Conservation (phyloP, 2,329 filamentous ascomycete species). For the Xylariales sp. region DNA sequence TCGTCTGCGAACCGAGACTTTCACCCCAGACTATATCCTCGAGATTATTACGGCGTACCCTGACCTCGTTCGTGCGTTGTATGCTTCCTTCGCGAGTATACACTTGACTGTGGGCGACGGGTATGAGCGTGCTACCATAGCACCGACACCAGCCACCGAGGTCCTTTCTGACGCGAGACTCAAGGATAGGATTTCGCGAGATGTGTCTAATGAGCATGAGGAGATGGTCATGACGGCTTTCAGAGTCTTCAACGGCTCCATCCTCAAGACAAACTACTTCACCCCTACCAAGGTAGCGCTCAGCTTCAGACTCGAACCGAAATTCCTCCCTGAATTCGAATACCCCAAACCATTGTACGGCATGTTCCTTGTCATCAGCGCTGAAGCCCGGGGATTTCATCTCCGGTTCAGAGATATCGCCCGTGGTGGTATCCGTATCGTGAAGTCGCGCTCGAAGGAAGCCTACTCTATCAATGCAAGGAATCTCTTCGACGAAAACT, state of each 20-base stretch:
- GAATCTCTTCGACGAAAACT: slow-evolving; percentile 97
- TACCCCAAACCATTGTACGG: slow-evolving; percentile 92
- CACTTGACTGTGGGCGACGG: slow-evolving; percentile 60
- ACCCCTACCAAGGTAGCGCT: slow-evolving; percentile 97
- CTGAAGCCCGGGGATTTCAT: slow-evolving; percentile 95
- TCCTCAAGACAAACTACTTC: slow-evolving; percentile 96
- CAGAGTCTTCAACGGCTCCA: slow-evolving; percentile 86
- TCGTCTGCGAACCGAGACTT: slow-evolving; percentile 89
- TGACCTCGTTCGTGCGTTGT: slow-evolving; percentile 77
- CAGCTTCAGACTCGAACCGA: slow-evolving; percentile 88
- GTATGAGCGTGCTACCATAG: slow-evolving; percentile 45
- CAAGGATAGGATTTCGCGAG: slow-evolving; percentile 71
- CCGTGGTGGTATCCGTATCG: slow-evolving; percentile 94
- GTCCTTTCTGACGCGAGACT: slow-evolving; percentile 72
- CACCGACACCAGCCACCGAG: slow-evolving; percentile 54
- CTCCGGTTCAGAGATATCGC: slow-evolving; percentile 96
- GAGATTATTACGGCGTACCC: slow-evolving; percentile 95
- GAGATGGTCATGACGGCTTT: slow-evolving; percentile 98
- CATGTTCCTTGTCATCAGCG: slow-evolving; percentile 98
- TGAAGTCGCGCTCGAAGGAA: slow-evolving; percentile 95
- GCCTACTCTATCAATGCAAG: slow-evolving; percentile 94
- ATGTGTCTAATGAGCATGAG: slow-evolving; percentile 89
- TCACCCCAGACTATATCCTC: slow-evolving; percentile 95
- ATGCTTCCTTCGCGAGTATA: slow-evolving; percentile 84
- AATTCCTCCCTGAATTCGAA: slow-evolving; percentile 84